phyloP scores from a whole-genome alignment of 129 eudicot species.

The Tanacetum coccineum region DNA sequence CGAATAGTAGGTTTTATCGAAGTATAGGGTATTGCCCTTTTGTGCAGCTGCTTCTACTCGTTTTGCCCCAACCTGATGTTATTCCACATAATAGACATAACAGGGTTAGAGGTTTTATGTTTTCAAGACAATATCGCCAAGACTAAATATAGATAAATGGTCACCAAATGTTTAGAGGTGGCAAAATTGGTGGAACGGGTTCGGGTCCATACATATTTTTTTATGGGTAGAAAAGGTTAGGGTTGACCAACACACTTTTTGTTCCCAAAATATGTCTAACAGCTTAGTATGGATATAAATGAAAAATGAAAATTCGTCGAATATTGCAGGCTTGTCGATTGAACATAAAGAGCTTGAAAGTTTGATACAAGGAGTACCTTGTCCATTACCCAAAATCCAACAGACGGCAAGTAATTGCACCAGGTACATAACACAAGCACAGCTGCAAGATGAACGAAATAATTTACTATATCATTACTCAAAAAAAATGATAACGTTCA shows the following conservation, averaged over 20 bases:
- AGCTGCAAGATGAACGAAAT: constrained; percentile 48
- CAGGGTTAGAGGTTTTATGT: background rate
- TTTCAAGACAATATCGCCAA: background rate
- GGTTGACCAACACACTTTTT: no score
- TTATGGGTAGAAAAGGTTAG: no score
- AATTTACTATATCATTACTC: no score
- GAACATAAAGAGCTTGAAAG: background rate
- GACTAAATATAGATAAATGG: background rate
- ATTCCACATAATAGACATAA: constrained; percentile 9
- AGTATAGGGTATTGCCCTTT: constrained; percentile 87
- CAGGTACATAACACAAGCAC: constrained; percentile 93
- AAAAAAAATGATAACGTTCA: background rate
- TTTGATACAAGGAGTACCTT: constrained; percentile 49
- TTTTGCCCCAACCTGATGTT: constrained; percentile 63
- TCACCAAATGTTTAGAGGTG: background rate
- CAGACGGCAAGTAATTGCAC: constrained; percentile 82
- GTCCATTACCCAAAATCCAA: constrained; percentile 99
- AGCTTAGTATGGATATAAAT: no score
- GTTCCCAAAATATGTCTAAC: no score
- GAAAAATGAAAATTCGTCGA: background rate
- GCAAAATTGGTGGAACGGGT: background rate
- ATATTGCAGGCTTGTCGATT: background rate
- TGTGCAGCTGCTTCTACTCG: constrained; percentile 81
- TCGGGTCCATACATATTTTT: background rate
- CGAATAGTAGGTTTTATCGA: constrained; percentile 66